Evolutionary conservation across 192 early-diverging fungal genomes (phyloP), one percentile per base, ranked within the genome.

Genomic region (Lobosporangium transversale): DNA sequence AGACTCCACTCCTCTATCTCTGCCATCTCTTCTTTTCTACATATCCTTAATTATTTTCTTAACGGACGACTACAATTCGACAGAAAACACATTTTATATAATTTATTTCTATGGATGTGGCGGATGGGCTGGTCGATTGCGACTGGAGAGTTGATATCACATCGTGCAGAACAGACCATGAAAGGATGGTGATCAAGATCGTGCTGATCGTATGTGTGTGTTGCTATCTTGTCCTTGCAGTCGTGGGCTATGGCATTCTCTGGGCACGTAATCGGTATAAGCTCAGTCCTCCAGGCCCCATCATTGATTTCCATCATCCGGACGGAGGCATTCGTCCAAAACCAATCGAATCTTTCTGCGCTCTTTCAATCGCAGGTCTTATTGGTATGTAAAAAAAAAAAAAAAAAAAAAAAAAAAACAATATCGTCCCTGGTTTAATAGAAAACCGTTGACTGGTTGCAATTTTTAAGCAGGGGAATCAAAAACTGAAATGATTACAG

Each of bases 321-420:
- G 73, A 76, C 36, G 73, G 73, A 7, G 73, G 73, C 42, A 62
- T 76, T 55, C 73, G 73, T 14, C 73, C 73, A 29, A 76, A 76
- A 31, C 73, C 73, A 29, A 76, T 76, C 31, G 73, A 76, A 33
- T 76, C 64, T 21, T 76, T 76, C 45, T 76, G 73, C 31, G 65
- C 64, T 6, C 24, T 76, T 43, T 76, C 73, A 29, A 67, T 76
- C 29, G 73, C 64, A 15, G 73, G 71, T 1, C 20, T 75, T 21
- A 56, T 75, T 36, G 62, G 71, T 75, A 57, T n/a, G n/a, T n/a
- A n/a, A n/a, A n/a, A n/a, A n/a, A n/a, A n/a, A n/a, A n/a, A n/a
- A n/a, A n/a, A n/a, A n/a, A n/a, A n/a, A n/a, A n/a, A n/a, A n/a
- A n/a, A n/a, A n/a, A n/a, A n/a, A n/a, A n/a, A n/a, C n/a, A n/a